phyloP scores from a whole-genome alignment of 805 yeast genomes.

The Candida chilensis region DNA sequence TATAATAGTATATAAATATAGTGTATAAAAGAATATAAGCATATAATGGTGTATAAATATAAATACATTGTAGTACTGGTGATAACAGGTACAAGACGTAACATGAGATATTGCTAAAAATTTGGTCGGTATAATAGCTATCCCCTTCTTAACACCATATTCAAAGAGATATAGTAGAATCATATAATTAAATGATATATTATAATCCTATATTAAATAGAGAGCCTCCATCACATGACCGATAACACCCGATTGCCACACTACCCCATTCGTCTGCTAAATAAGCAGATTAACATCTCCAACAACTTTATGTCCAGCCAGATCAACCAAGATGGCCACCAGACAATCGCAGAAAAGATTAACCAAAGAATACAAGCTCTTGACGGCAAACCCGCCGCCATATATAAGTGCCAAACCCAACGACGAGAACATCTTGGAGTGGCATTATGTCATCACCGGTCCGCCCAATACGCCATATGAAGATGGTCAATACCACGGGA shows the following conservation, averaged over 20 bases:
- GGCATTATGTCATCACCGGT: conserved; percentile 91
- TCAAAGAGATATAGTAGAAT: too few relatives aligned
- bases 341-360: conserved; percentile 40
- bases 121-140: too few relatives aligned
- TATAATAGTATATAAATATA: too few relatives aligned
- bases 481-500: conserved; percentile 85
- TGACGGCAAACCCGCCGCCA: conserved; percentile 78
- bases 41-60: too few relatives aligned
- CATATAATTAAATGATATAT: too few relatives aligned
- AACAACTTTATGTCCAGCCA: neutral
- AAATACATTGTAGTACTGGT: too few relatives aligned
- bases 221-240: neutral
- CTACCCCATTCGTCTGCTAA: neutral
- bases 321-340: conserved; percentile 23
- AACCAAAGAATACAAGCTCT: conserved; percentile 72
- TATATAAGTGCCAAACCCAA: conserved; percentile 78
- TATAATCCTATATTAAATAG: too few relatives aligned
- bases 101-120: too few relatives aligned
- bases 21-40: too few relatives aligned
- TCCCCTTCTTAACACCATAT: too few relatives aligned
- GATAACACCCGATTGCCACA: neutral
- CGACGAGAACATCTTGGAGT: conserved; percentile 79
- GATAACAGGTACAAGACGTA: too few relatives aligned
- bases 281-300: too few relatives aligned
- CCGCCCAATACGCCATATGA: conserved; percentile 86